Conservation (phyloP, 2,329 filamentous ascomycete species). For the Aspergillus versicolor region DNA sequence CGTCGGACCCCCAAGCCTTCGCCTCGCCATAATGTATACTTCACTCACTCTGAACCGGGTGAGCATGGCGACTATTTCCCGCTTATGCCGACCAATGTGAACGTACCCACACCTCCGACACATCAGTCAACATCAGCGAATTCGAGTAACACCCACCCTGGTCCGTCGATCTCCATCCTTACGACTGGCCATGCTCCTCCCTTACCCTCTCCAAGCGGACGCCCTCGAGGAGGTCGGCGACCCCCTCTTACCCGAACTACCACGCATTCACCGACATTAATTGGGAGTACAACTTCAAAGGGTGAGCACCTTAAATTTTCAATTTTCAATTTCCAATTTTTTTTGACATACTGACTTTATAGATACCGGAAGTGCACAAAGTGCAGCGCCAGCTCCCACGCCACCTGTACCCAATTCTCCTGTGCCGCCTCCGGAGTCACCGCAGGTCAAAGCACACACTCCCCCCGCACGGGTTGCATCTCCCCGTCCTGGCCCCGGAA, state of each 20-base stretch:
- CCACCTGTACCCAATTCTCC: slow-evolving; percentile 36
- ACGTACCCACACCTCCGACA: slow-evolving; percentile 40
- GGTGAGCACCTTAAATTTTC: no score
- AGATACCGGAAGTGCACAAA: slow-evolving; percentile 26
- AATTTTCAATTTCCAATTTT: no score
- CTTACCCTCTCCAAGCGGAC: slow-evolving; percentile 78
- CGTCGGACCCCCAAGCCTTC: slow-evolving; percentile 78
- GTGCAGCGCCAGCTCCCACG: slow-evolving; percentile 27
- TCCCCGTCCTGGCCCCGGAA: slow-evolving; percentile 43
- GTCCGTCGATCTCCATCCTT: slow-evolving; percentile 75
- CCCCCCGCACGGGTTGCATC: slow-evolving; percentile 46
- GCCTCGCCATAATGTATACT: slow-evolving; percentile 56
- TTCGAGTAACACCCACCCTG: slow-evolving; percentile 42
- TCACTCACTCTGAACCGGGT: slow-evolving; percentile 60
- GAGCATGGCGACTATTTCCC: slow-evolving; percentile 84
- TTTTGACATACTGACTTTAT: slow-evolving; percentile 13
- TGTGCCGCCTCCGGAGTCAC: slow-evolving; percentile 35
- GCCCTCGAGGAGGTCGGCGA: slow-evolving; percentile 54
- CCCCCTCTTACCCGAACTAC: slow-evolving; percentile 65
- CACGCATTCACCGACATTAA: slow-evolving; percentile 76
- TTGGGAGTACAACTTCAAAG: slow-evolving; percentile 46
- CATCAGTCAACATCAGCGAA: slow-evolving; percentile 42
- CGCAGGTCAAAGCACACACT: slow-evolving; percentile 35
- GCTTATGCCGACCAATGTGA: slow-evolving; percentile 57
- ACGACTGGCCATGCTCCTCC: slow-evolving; percentile 76